Conservation (phyloP, 2,329 filamentous ascomycete species). For the Achaetomium macrosporum region DNA sequence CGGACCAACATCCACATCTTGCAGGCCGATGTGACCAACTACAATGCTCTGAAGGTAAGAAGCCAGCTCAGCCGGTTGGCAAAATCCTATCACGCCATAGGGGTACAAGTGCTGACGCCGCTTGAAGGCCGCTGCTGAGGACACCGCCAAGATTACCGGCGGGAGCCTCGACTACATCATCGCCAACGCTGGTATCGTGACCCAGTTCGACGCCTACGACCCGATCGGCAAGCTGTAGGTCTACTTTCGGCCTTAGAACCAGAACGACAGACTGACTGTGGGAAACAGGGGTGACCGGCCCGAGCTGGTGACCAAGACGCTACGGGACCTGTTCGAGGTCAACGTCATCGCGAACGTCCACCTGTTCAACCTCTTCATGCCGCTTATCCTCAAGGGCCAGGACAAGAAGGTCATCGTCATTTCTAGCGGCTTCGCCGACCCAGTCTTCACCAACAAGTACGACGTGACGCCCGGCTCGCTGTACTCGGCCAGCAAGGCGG, state of each 20-base stretch:
- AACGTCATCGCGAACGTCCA: constrained; percentile 50
- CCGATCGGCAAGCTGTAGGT: constrained; percentile 26
- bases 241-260: not conserved
- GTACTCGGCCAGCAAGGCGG: constrained; percentile 48
- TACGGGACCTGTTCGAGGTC: constrained; percentile 30
- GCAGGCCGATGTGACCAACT: constrained; percentile 35
- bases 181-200: constrained; percentile 35
- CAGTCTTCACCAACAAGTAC: constrained; percentile 35
- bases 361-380: constrained; percentile 47
- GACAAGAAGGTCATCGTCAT: constrained; percentile 50
- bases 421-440: constrained; percentile 43
- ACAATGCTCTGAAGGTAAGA: constrained; percentile 33
- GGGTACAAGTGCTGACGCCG: constrained; percentile 31
- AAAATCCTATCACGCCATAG: constrained; percentile 16
- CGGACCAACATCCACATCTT: constrained; percentile 37
- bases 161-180: constrained; percentile 28
- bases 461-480: constrained; percentile 27
- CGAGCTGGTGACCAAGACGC: constrained; percentile 31
- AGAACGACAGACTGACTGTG: not conserved
- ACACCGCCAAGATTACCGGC: not conserved
- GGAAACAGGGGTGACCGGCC: constrained; percentile 24
- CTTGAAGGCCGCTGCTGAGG: constrained; percentile 23
- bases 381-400: constrained; percentile 44
- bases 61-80: not conserved
- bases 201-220: constrained; percentile 27